Evolutionary conservation across 768 basidiomycete species (phyloP), one percentile per base, ranked within the genome.

Genomic region (Strobilomyces confusus): DNA sequence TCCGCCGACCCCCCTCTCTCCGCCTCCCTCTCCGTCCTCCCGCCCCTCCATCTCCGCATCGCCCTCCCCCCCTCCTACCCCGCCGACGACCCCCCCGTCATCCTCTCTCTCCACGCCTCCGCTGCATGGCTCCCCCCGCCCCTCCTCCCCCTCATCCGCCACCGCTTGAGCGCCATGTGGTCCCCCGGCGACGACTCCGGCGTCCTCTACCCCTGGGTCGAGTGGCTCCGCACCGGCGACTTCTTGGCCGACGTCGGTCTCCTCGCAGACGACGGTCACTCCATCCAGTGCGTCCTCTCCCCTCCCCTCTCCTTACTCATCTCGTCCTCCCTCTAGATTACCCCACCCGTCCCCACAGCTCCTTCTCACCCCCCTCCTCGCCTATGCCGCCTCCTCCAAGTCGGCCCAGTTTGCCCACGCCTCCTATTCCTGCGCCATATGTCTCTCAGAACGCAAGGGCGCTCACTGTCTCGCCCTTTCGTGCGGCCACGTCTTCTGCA

Each of bases 401-500:
- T 74, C 73, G 23, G 69, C 72, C 13, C 70, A 75, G 51, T 95
- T 95, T 62, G 78, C 82, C 9, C 73, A 76, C 49, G 78, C 75
- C 15, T 82, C 86, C 0, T 88, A 89, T 68, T 68, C 75, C 25
- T 95, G 93, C 63, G 75, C 84, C 23, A 82, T 95, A 46, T 95
- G 93, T 67, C 70, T 95, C 5, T 77, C 79, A 33, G 78, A 80
- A 14, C 71, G 82, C 53, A 93, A 91, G 64, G 93, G 93, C 41
- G 76, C 80, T 14, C 80, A 81, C 58, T 93, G 92, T 65, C 61
- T 93, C 15, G 76, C 80, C 56, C 73, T 95, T 45, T 64, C 73
- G 3, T 95, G 92, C 63, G 69, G 70, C 1, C 93, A 95, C 67
- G 79, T 93, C 13, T 95, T 93, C 67, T 95, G 93, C 66, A 80